phyloP scores from a whole-genome alignment of 768 basidiomycete species.

The Krasilnikovozyma curviuscula region DNA sequence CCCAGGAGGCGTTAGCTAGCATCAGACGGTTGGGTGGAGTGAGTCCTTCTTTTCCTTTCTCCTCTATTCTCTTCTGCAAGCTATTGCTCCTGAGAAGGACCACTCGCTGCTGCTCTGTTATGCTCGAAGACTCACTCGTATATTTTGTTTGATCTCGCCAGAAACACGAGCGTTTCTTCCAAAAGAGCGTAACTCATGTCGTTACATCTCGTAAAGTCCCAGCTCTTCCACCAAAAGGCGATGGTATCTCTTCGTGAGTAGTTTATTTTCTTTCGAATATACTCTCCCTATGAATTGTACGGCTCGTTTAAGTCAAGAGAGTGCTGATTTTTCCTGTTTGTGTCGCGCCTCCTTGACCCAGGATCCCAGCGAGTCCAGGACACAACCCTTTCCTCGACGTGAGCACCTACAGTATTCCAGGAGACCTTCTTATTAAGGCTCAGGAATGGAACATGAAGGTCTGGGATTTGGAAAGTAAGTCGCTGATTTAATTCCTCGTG shows the following conservation, averaged over 20 bases:
- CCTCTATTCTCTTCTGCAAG: background rate
- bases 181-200: slow-evolving; percentile 65
- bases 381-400: slow-evolving; percentile 21
- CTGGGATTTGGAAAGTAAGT: slow-evolving; percentile 44
- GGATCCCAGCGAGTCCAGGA: background rate
- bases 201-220: slow-evolving; percentile 34
- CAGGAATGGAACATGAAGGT: slow-evolving; percentile 58
- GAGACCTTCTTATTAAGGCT: slow-evolving; percentile 47
- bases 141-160: slow-evolving; percentile 25
- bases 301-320: background rate
- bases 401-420: slow-evolving; percentile 27
- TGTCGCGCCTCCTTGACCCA: background rate
- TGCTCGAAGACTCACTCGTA: background rate
- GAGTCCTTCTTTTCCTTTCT: slow-evolving; percentile 27
- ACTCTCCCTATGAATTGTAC: background rate
- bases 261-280: background rate
- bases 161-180: slow-evolving; percentile 78
- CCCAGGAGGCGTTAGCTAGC: slow-evolving; percentile 38
- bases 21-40: slow-evolving; percentile 60
- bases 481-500: background rate
- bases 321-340: background rate
- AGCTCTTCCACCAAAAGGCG: slow-evolving; percentile 14
- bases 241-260: background rate
- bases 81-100: background rate
- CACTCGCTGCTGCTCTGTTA: no score